A percentile compares a stretch with the other conserved stretches of the same genome.
Conservation (phyloP, 495 filamentous ascomycete species). For the Hypoxylon subgilvum region DNA sequence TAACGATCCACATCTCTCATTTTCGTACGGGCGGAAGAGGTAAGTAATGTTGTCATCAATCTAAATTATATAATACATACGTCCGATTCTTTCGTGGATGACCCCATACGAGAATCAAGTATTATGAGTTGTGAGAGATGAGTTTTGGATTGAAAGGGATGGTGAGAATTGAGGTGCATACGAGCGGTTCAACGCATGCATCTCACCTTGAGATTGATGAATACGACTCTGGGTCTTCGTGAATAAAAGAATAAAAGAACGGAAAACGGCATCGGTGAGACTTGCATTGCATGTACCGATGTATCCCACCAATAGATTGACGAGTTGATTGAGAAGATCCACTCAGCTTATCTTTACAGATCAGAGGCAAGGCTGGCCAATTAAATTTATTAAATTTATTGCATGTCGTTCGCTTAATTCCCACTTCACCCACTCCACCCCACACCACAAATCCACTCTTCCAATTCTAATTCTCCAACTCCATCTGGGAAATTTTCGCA, state of each 20-base stretch:
- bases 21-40: constrained; percentile 31
- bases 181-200: constrained; percentile 8
- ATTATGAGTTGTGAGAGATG: not conserved
- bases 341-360: constrained; percentile 2
- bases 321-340: constrained; percentile 1
- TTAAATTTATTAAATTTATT: constrained; percentile 5
- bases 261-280: constrained; percentile 15
- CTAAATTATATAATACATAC: constrained; percentile 23
- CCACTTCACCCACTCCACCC: constrained; percentile 3
- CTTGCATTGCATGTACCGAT: constrained; percentile 15
- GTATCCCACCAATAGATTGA: constrained; percentile 8
- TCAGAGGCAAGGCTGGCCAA: constrained; percentile 25
- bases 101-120: constrained; percentile 9
- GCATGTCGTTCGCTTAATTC: constrained; percentile 31
- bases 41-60: constrained; percentile 16
- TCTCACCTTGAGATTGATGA: constrained; percentile 8
- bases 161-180: constrained; percentile 1
- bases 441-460: constrained; percentile 33
- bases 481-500: constrained; percentile 15
- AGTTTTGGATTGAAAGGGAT: constrained; percentile 2
- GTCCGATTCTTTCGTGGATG: constrained; percentile 7
- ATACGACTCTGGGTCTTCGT: constrained; percentile 23
- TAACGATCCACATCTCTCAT: constrained; percentile 42
- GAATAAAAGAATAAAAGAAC: constrained; percentile 1
- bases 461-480: constrained; percentile 34